Conservation (phyloP, 1,284 basidiomycete genomes). For the Ganoderma resinaceum region DNA sequence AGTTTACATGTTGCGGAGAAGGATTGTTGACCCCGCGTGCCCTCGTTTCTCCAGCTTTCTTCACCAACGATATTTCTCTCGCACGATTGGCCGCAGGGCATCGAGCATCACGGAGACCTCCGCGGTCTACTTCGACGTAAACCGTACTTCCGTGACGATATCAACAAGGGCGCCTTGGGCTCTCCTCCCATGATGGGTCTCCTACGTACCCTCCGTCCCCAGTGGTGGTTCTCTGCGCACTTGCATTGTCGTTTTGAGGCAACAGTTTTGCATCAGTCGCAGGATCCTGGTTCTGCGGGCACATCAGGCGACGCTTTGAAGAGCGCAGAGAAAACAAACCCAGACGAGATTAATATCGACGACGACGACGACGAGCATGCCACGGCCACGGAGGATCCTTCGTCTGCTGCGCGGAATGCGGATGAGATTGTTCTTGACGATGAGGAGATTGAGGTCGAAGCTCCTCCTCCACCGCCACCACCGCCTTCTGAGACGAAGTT, state of each 20-base stretch:
- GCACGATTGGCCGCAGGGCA: constrained; percentile 95
- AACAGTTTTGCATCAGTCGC: constrained; percentile 59
- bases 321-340: constrained; percentile 48
- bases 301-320: constrained; percentile 50
- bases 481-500: constrained; percentile 70
- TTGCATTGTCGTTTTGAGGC: constrained; percentile 89
- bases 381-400: not conserved
- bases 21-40: not conserved
- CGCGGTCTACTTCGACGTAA: constrained; percentile 76
- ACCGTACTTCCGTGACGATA: constrained; percentile 83
- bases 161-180: constrained; percentile 77
- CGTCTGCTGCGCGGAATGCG: constrained; percentile 52
- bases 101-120: constrained; percentile 85
- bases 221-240: constrained; percentile 98
- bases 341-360: constrained; percentile 51
- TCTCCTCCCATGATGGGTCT: constrained; percentile 90
- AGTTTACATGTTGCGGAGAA: not conserved
- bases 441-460: constrained; percentile 58
- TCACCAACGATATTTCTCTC: constrained; percentile 84
- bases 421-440: constrained; percentile 77
- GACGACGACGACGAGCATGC: constrained; percentile 36
- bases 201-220: constrained; percentile 76
- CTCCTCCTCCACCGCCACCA: constrained; percentile 42
- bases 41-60: constrained; percentile 53
- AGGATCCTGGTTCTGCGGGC: not conserved